Conservation (phyloP, 192 early-diverging fungal genomes). For the Coemansia reversa region DNA sequence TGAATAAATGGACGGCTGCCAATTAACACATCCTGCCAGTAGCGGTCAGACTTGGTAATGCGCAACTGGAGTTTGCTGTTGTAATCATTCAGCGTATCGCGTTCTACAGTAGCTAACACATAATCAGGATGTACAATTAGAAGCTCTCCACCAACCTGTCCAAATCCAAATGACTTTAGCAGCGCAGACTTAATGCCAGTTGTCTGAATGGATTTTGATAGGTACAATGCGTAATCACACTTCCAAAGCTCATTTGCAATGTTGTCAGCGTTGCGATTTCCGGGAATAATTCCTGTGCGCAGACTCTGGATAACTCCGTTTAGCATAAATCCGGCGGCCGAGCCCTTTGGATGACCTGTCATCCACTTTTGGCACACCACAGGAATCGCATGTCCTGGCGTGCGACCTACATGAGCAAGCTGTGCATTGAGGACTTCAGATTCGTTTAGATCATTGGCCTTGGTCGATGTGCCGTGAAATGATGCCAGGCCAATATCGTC, state of each 20-base stretch:
- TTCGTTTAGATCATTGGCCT: slow-evolving; percentile 93
- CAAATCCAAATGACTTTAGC: slow-evolving; percentile 67
- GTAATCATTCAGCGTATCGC: slow-evolving; percentile 12
- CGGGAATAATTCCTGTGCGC: slow-evolving; percentile 80
- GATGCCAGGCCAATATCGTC: slow-evolving; percentile 88
- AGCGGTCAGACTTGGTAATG: slow-evolving; percentile 5
- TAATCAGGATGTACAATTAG: slow-evolving; percentile 66
- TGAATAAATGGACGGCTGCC: slow-evolving; percentile 26
- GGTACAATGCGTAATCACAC: slow-evolving; percentile 80
- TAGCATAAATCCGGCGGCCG: slow-evolving; percentile 90
- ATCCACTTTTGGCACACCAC: slow-evolving; percentile 85
- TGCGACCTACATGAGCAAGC: slow-evolving; percentile 56
- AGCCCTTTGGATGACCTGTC: slow-evolving; percentile 88
- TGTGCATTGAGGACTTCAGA: slow-evolving; percentile 79
- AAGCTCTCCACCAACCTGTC: slow-evolving; percentile 66
- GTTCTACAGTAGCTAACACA: slow-evolving; percentile 43
- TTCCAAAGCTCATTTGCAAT: slow-evolving; percentile 60
- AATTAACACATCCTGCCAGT: slow-evolving; percentile 25
- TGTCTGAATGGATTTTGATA: slow-evolving; percentile 59
- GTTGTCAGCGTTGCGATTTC: slow-evolving; percentile 72
- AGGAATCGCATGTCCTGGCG: slow-evolving; percentile 74
- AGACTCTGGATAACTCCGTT: slow-evolving; percentile 82
- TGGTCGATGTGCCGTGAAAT: slow-evolving; percentile 90
- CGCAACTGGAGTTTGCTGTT: slow-evolving; percentile 1
- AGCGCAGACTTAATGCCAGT: slow-evolving; percentile 63